These are phyloP conservation scores for Helichrysum umbraculigerum DNA, from an alignment of 129 eudicot genomes.

Conservation along the genomic window DNA sequence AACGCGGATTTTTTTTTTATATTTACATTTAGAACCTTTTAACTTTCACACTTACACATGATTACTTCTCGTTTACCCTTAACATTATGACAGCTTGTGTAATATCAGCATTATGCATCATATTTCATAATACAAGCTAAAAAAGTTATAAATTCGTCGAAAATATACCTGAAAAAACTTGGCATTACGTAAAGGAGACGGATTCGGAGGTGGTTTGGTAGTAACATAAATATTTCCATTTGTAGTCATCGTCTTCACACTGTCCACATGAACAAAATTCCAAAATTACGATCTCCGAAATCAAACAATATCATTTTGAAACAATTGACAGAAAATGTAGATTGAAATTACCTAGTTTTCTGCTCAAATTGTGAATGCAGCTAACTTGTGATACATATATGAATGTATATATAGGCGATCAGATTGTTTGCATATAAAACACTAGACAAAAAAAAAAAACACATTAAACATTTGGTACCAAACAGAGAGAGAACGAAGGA, in stretches of 20 bases:
- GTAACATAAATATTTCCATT: slow-evolving; percentile 38
- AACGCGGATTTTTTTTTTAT: neutral
- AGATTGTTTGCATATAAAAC: neutral
- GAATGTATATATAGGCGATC: slow-evolving; percentile 24
- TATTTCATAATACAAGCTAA: no score
- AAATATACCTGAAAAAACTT: slow-evolving; percentile 66
- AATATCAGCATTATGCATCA: no score
- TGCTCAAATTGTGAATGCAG: slow-evolving; percentile 7
- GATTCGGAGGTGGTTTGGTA: slow-evolving; percentile 64
- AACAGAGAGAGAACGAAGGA: slow-evolving; percentile 19
- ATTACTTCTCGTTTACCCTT: no score
- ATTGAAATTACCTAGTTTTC: neutral
- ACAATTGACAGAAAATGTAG: neutral
- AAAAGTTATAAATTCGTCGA: neutral
- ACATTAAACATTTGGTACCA: slow-evolving; percentile 9
- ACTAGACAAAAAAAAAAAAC: neutral
- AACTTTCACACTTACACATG: no score
- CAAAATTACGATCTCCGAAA: neutral
- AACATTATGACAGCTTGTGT: no score
- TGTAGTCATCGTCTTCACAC: slow-evolving; percentile 51
- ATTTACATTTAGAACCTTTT: no score
- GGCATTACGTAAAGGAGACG: slow-evolving; percentile 72
- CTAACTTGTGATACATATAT: slow-evolving; percentile 1
- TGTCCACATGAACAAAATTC: neutral
- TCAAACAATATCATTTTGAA: neutral